Conservation (phyloP, 2,329 filamentous ascomycete genomes). For the Graphilbum ipis-grandicollis region DNA sequence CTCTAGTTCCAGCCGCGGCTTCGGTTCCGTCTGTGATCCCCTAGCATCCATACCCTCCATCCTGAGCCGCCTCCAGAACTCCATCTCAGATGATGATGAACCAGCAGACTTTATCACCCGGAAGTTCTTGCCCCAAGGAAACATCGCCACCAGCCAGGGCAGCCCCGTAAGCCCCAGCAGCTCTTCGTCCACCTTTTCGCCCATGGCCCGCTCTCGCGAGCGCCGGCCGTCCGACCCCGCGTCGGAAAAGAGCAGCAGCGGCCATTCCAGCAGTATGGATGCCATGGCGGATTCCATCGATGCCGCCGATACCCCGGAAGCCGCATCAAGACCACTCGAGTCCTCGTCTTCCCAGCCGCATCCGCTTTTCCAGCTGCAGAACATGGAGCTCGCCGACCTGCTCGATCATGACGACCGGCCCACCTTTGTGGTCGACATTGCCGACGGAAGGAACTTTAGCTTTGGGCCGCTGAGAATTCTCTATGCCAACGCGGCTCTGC, state of each 20-base stretch:
- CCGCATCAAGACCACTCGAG: too few relatives aligned
- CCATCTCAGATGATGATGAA: too few relatives aligned
- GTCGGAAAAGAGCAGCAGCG: too few relatives aligned
- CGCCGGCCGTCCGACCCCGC: too few relatives aligned
- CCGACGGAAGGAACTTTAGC: constrained; percentile 35
- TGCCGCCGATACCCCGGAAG: not conserved
- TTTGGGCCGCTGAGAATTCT: constrained; percentile 40
- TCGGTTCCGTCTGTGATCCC: constrained; percentile 22
- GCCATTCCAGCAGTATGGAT: too few relatives aligned
- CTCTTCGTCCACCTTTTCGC: not conserved
- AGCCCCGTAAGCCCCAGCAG: constrained; percentile 13
- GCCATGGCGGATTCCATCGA: not conserved
- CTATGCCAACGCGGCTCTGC: constrained; percentile 52
- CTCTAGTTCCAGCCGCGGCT: too few relatives aligned
- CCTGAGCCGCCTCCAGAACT: not conserved
- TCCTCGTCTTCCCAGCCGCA: constrained; percentile 31
- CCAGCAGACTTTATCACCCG: constrained; percentile 27
- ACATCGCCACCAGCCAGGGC: constrained; percentile 27
- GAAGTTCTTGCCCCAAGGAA: constrained; percentile 36
- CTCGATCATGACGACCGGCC: constrained; percentile 62
- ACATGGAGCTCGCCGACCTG: constrained; percentile 52
- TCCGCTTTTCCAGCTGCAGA: constrained; percentile 28
- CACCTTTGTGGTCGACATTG: constrained; percentile 57
- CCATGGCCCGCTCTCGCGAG: too few relatives aligned
- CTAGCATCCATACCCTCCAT: constrained; percentile 14